phyloP scores from a whole-genome alignment of 148 eudicot species.

The Rhododendron mucronatum region DNA sequence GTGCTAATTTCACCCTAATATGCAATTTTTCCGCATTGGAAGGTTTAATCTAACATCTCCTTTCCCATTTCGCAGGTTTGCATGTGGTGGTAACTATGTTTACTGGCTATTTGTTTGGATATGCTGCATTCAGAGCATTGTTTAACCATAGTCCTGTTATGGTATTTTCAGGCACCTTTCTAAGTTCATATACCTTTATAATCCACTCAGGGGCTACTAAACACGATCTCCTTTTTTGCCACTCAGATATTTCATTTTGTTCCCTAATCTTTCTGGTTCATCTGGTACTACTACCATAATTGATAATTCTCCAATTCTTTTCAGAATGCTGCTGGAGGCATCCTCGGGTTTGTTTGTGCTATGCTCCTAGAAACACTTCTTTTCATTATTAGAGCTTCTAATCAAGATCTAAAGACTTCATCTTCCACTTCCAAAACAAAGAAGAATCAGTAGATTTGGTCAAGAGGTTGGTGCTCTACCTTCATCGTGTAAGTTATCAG shows the following conservation, averaged over 20 bases:
- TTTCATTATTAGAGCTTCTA: slow-evolving; percentile 66
- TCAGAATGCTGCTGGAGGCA: slow-evolving; percentile 95
- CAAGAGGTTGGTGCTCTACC: not conserved
- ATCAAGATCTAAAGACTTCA: slow-evolving; percentile 20
- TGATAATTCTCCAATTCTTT: slow-evolving; percentile 7
- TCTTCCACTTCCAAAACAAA: slow-evolving; percentile 20
- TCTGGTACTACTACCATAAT: slow-evolving; percentile 15
- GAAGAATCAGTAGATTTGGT: slow-evolving; percentile 20
- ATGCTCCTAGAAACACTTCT: slow-evolving; percentile 93
- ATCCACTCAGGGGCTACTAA: too few species aligned
- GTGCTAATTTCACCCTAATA: not conserved
- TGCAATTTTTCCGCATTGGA: not conserved
- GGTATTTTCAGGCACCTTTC: slow-evolving; percentile 38
- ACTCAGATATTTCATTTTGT: not conserved
- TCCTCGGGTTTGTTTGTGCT: slow-evolving; percentile 65
- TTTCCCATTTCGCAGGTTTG: slow-evolving; percentile 47
- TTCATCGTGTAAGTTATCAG: not conserved
- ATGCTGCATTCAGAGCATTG: slow-evolving; percentile 84
- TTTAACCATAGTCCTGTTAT: slow-evolving; percentile 69
- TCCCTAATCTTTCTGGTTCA: not conserved
- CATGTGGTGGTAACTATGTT: slow-evolving; percentile 86
- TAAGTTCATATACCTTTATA: not conserved
- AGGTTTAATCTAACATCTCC: not conserved
- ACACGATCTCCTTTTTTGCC: not conserved
- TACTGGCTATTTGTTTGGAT: slow-evolving; percentile 83